Conservation (phyloP, 83 land plant species). For the Picea abies region DNA sequence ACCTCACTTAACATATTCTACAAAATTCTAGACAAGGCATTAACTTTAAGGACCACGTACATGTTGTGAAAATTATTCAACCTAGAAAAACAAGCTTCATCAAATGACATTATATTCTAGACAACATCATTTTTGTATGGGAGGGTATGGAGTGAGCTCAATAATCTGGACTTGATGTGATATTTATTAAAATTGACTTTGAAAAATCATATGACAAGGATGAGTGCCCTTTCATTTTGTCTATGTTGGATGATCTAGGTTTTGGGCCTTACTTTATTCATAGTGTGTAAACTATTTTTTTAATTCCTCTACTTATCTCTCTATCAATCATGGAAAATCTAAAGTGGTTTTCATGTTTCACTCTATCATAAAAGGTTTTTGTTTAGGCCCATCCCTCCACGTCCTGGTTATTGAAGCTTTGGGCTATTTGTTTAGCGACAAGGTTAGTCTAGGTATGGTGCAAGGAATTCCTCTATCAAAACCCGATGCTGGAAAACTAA, state of each 20-base stretch:
- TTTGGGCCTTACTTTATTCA: background rate
- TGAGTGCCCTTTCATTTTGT: background rate
- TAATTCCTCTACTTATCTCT: background rate
- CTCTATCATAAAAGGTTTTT: too few species aligned
- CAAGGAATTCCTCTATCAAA: too few species aligned
- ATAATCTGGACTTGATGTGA: background rate
- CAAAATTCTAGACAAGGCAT: background rate
- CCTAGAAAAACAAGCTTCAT: background rate
- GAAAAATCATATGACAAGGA: background rate
- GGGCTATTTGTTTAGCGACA: too few species aligned
- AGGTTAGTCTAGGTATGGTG: too few species aligned
- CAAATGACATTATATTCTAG: background rate
- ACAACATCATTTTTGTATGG: background rate
- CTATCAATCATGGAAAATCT: too few species aligned
- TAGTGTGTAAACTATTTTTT: background rate
- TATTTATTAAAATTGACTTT: background rate
- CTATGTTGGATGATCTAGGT: background rate
- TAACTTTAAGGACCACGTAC: background rate
- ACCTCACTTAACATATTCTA: background rate
- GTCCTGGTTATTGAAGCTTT: too few species aligned
- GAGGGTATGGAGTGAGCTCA: background rate
- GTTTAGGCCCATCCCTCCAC: too few species aligned
- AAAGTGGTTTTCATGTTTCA: background rate
- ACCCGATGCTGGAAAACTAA: too few species aligned
- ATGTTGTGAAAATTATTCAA: background rate